Percentiles rank a stretch among this genome's conserved stretches.
phyloP scores from a whole-genome alignment of 352 stramenopile species.

The Stramenopiles sp. region DNA sequence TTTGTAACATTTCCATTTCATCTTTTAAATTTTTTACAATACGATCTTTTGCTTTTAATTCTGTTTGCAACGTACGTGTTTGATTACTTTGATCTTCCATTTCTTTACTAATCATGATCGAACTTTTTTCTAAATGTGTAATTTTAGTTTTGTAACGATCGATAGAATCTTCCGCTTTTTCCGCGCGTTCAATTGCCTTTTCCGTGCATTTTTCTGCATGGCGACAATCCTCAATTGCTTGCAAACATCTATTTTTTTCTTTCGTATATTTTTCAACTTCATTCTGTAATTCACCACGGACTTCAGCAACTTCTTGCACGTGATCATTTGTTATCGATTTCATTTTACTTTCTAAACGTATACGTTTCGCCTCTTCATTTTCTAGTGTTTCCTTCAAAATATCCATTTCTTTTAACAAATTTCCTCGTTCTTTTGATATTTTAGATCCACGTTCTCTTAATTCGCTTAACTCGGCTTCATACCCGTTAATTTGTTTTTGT shows the following conservation, averaged over 20 bases:
- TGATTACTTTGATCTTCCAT: background rate
- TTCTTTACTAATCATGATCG: background rate
- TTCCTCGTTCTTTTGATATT: background rate
- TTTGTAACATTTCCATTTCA: background rate
- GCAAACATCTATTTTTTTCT: background rate
- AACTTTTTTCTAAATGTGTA: background rate
- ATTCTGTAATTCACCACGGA: background rate
- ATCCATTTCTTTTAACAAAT: background rate
- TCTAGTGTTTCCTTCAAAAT: background rate
- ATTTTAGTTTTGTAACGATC: background rate
- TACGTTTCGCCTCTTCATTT: background rate
- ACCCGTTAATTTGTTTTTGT: background rate
- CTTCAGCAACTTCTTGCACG: background rate
- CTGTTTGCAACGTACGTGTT: background rate
- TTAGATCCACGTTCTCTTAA: background rate
- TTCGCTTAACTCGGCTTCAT: background rate
- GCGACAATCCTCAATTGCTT: constrained; percentile 2
- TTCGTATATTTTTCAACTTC: background rate
- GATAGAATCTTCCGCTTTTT: background rate
- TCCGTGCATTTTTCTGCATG: constrained; percentile 8
- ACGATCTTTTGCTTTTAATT: background rate
- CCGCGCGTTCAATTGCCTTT: constrained; percentile 6
- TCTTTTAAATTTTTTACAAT: background rate
- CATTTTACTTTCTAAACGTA: background rate
- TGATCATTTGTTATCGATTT: background rate